phyloP scores from a whole-genome alignment of 2,329 filamentous ascomycete species.

The Aspergillus intermedius region DNA sequence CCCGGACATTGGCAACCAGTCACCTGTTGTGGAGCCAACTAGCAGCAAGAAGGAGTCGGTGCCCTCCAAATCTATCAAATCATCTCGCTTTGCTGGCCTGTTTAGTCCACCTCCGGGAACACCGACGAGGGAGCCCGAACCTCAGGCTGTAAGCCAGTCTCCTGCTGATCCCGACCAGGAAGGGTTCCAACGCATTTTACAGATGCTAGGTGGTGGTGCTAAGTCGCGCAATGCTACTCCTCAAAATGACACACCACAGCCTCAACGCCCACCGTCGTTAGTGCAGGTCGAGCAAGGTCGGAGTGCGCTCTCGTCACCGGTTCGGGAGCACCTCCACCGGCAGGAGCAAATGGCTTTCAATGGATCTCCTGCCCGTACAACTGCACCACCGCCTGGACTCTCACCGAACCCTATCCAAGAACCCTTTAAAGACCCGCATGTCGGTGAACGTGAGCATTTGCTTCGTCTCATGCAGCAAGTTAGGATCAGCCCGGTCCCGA shows the following conservation, averaged over 20 bases:
- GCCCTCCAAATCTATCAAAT: slow-evolving; percentile 55
- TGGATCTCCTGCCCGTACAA: slow-evolving; percentile 16
- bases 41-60: slow-evolving; percentile 35
- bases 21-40: slow-evolving; percentile 29
- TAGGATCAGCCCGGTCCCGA: slow-evolving; percentile 24
- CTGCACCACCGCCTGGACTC: slow-evolving; percentile 12
- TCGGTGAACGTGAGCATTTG: slow-evolving; percentile 71
- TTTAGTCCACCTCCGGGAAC: slow-evolving; percentile 58
- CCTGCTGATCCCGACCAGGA: slow-evolving; percentile 64
- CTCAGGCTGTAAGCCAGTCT: slow-evolving; percentile 16
- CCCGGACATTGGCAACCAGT: slow-evolving; percentile 34
- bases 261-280: slow-evolving; percentile 23
- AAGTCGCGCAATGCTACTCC: slow-evolving; percentile 41
- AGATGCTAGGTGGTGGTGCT: slow-evolving; percentile 63
- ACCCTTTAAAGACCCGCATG: slow-evolving; percentile 36
- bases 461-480: slow-evolving; percentile 73
- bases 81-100: slow-evolving; percentile 81
- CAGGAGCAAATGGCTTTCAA: slow-evolving; percentile 27
- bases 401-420: slow-evolving; percentile 24
- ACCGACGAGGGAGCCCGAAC: slow-evolving; percentile 33
- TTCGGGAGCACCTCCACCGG: slow-evolving; percentile 22
- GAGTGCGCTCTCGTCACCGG: slow-evolving; percentile 25
- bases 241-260: slow-evolving; percentile 32
- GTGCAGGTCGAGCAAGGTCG: slow-evolving; percentile 25
- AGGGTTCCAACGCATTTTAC: slow-evolving; percentile 74